A percentile compares a stretch with the other conserved stretches of the same genome.
These are phyloP conservation scores for Serendipita vermifera DNA, from an alignment of 768 basidiomycete species.

Conservation along the genomic window DNA sequence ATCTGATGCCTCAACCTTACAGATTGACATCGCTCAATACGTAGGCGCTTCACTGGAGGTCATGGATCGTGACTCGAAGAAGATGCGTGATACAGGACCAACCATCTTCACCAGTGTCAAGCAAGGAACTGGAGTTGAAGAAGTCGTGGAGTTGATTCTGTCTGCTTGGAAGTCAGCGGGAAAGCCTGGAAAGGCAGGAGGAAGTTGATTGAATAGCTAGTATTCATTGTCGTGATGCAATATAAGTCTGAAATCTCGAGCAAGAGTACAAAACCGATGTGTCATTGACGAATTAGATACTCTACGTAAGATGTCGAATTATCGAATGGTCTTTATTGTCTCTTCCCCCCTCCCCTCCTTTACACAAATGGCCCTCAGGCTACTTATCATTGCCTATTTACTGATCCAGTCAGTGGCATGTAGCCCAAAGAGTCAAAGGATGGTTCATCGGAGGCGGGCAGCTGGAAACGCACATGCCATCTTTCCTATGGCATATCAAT, in stretches of 20 bases:
- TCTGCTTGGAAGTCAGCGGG: slow-evolving; percentile 82
- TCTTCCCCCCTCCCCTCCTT: not conserved
- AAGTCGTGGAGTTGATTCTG: slow-evolving; percentile 66
- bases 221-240: not conserved
- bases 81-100: slow-evolving; percentile 91
- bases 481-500: not conserved
- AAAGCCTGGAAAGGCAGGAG: slow-evolving; percentile 47
- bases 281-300: not conserved
- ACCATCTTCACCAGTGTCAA: slow-evolving; percentile 84
- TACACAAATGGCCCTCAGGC: too few species aligned
- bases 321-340: not conserved
- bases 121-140: slow-evolving; percentile 62
- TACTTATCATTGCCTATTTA: too few species aligned
- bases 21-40: slow-evolving; percentile 89
- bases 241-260: not conserved
- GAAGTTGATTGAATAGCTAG: not conserved
- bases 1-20: not conserved
- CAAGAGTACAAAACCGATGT: not conserved
- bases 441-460: too few species aligned
- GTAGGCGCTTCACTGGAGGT: slow-evolving; percentile 89
- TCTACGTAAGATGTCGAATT: not conserved
- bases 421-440: not conserved
- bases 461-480: not conserved
- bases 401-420: not conserved
- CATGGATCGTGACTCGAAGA: slow-evolving; percentile 84